phyloP scores from a whole-genome alignment of 2,329 filamentous ascomycete species.

The Corinectria fuckeliana region DNA sequence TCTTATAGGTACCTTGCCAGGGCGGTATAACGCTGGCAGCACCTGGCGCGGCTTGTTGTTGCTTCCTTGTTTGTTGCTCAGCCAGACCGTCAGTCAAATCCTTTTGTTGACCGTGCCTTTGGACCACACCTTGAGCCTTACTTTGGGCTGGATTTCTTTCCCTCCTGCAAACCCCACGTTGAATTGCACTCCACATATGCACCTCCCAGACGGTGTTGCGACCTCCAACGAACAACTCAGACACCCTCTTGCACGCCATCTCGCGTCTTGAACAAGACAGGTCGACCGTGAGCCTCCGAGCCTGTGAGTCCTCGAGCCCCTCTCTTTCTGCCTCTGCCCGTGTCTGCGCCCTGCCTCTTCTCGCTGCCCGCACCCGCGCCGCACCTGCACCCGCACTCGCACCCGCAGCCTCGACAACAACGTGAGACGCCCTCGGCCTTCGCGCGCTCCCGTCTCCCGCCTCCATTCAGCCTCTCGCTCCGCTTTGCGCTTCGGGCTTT shows the following conservation, averaged over 20 bases:
- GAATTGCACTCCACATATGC: slow-evolving; percentile 40
- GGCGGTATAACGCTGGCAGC: not conserved
- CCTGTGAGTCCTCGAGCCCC: not conserved
- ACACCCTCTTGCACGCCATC: slow-evolving; percentile 36
- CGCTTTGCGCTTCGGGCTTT: slow-evolving; percentile 6
- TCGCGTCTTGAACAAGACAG: slow-evolving; percentile 11
- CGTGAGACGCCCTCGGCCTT: slow-evolving; percentile 11
- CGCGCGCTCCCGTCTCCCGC: slow-evolving; percentile 9
- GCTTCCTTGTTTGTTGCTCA: slow-evolving; percentile 4
- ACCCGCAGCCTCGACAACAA: slow-evolving; percentile 21
- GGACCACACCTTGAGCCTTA: slow-evolving; percentile 16
- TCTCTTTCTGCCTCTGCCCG: not conserved
- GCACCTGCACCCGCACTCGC: slow-evolving; percentile 13
- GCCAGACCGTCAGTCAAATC: slow-evolving; percentile 11
- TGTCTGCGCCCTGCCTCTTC: slow-evolving; percentile 1
- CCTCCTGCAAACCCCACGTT: slow-evolving; percentile 49
- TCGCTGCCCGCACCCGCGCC: slow-evolving; percentile 13
- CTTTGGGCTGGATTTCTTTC: slow-evolving; percentile 27
- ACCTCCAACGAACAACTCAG: slow-evolving; percentile 42
- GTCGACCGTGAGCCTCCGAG: slow-evolving; percentile 7
- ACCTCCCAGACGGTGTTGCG: slow-evolving; percentile 33
- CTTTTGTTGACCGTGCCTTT: slow-evolving; percentile 23
- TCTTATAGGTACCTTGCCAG: not conserved
- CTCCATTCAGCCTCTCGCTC: slow-evolving; percentile 13
- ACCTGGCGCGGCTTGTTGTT: slow-evolving; percentile 2